Conservation (phyloP, 352 stramenopile species). For the Phytophthora meadii region DNA sequence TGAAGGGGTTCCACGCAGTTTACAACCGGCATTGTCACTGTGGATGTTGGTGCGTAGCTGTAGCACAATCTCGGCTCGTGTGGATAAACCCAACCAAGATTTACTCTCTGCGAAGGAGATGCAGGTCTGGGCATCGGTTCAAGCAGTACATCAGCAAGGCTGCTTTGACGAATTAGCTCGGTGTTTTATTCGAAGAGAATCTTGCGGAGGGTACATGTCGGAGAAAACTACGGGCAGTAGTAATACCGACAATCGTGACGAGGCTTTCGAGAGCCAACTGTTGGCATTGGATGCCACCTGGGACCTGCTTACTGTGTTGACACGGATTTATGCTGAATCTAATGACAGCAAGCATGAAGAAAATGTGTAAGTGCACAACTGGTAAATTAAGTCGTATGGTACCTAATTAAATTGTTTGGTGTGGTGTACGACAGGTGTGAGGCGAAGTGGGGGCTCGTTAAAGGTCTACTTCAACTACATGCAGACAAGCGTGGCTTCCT, state of each 20-base stretch:
- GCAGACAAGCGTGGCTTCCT: conserved; percentile 48
- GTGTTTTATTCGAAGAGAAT: conserved; percentile 47
- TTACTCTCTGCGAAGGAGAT: conserved; percentile 36
- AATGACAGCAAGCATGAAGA: conserved; percentile 12
- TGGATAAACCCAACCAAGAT: conserved; percentile 29
- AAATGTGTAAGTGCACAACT: conserved; percentile 25
- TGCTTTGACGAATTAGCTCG: conserved; percentile 49
- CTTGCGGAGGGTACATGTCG: conserved; percentile 46
- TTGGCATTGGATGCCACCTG: conserved; percentile 40
- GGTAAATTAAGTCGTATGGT: background rate
- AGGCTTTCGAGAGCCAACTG: conserved; percentile 36
- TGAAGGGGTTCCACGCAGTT: background rate
- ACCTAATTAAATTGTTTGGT: conserved; percentile 2
- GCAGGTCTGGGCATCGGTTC: conserved; percentile 65
- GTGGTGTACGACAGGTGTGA: conserved; percentile 33
- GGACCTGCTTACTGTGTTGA: conserved; percentile 36
- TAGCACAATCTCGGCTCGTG: conserved; percentile 28
- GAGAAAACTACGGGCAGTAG: conserved; percentile 5
- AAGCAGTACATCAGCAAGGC: conserved; percentile 46
- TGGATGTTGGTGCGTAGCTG: conserved; percentile 65
- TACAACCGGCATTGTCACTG: conserved; percentile 56
- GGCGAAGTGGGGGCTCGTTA: conserved; percentile 54
- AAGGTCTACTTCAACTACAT: conserved; percentile 46
- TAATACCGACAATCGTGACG: conserved; percentile 19
- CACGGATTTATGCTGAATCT: conserved; percentile 20